Percentiles rank a stretch among this genome's conserved stretches.
These are phyloP conservation scores for Nicotiana paniculata DNA, from an alignment of 257 asterid species.

Conservation along the genomic window DNA sequence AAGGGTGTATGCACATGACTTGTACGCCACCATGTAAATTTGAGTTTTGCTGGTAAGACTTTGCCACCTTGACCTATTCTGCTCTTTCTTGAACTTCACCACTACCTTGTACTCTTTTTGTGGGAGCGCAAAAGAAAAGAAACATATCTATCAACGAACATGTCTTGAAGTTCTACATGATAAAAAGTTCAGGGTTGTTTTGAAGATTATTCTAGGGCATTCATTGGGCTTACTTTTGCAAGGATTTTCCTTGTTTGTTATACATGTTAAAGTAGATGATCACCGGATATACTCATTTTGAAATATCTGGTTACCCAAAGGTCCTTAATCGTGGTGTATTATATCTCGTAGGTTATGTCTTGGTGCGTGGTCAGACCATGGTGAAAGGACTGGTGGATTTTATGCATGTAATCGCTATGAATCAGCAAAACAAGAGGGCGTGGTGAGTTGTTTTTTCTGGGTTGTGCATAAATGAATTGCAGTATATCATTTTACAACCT, in stretches of 20 bases:
- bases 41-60: conserved; percentile 93
- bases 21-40: conserved; percentile 99
- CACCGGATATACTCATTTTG: not conserved
- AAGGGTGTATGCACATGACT: conserved; percentile 99
- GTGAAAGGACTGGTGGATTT: conserved; percentile 99
- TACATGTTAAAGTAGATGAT: not conserved
- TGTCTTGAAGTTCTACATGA: not conserved
- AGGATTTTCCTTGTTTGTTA: not conserved
- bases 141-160: not conserved
- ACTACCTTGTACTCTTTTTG: not conserved
- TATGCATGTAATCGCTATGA: conserved; percentile 99
- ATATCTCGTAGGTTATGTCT: conserved; percentile 69
- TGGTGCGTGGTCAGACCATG: conserved; percentile 97
- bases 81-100: not conserved
- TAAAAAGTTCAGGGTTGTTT: not conserved
- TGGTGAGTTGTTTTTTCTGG: conserved; percentile 40
- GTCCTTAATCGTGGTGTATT: not conserved
- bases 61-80: conserved; percentile 1
- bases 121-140: not conserved
- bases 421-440: conserved; percentile 98
- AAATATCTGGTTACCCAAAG: not conserved
- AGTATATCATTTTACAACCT: not conserved
- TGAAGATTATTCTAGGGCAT: not conserved
- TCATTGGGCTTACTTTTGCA: not conserved
- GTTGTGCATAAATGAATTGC: not conserved